Evolutionary conservation across 106 monocot species (phyloP).

Genomic region (Hemerocallis citrina): DNA sequence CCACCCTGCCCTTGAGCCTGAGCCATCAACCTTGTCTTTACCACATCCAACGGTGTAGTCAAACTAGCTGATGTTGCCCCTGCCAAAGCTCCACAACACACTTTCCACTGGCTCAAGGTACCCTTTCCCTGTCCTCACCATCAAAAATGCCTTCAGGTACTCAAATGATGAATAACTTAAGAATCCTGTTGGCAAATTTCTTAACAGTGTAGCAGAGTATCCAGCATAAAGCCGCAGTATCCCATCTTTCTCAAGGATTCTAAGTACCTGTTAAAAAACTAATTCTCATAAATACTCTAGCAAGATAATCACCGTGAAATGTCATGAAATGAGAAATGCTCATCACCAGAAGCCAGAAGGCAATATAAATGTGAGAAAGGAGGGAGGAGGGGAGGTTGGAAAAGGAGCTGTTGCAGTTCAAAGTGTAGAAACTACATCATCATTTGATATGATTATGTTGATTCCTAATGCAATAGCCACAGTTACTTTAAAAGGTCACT

Average conservation of each 20-base stretch:
- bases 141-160: slow-evolving; percentile 74
- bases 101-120: slow-evolving; percentile 72
- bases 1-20: slow-evolving; percentile 33
- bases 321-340: neutral
- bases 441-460: neutral
- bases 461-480: neutral
- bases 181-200: slow-evolving; percentile 80
- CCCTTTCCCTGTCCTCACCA: slow-evolving; percentile 32
- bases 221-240: slow-evolving; percentile 84
- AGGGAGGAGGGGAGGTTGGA: no score
- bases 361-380: no score
- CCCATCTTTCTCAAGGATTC: slow-evolving; percentile 72
- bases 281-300: neutral
- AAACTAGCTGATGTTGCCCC: slow-evolving; percentile 87
- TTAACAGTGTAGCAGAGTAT: slow-evolving; percentile 75
- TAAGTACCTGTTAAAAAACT: slow-evolving; percentile 32
- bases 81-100: slow-evolving; percentile 72
- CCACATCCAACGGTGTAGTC: slow-evolving; percentile 92
- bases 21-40: slow-evolving; percentile 94
- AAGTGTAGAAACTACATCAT: neutral
- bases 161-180: slow-evolving; percentile 97
- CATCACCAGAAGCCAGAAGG: no score
- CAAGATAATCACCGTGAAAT: neutral
- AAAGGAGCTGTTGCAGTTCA: no score
- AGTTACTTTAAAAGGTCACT: no score